Conservation (phyloP, 768 basidiomycete species). For the Boletus coccyginus region DNA sequence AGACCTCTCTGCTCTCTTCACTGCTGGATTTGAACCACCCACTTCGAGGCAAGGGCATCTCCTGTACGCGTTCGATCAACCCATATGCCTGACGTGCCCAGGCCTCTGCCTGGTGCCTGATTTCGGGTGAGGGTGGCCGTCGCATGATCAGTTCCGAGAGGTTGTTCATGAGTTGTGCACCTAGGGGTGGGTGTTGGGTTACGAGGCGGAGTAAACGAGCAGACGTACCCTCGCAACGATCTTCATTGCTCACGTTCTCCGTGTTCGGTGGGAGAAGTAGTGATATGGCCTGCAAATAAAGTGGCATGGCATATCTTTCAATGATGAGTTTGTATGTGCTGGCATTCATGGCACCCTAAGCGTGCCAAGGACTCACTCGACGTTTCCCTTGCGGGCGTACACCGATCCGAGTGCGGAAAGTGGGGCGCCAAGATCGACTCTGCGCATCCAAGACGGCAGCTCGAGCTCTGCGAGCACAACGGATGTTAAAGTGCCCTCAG, state of each 20-base stretch:
- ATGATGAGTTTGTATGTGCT: background rate
- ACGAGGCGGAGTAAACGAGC: background rate
- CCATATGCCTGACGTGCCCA: constrained; percentile 56
- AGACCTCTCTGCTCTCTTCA: constrained; percentile 36
- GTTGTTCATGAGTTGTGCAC: constrained; percentile 49
- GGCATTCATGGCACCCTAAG: background rate
- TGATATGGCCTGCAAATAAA: constrained; percentile 65
- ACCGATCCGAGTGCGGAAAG: constrained; percentile 64
- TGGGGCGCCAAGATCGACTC: constrained; percentile 62
- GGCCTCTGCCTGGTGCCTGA: constrained; percentile 48
- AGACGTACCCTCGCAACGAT: constrained; percentile 58
- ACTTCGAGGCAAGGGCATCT: constrained; percentile 11
- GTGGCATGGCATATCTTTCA: constrained; percentile 56
- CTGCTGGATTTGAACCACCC: constrained; percentile 19
- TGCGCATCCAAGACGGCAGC: constrained; percentile 58
- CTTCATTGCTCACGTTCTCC: constrained; percentile 37
- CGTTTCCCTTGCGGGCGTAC: constrained; percentile 53
- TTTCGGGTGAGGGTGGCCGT: constrained; percentile 34
- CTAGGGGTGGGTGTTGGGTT: constrained; percentile 19
- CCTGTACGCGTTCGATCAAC: constrained; percentile 29
- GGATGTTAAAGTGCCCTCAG: background rate
- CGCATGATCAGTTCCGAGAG: constrained; percentile 43
- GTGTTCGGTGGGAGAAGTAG: constrained; percentile 48
- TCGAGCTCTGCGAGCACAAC: constrained; percentile 49
- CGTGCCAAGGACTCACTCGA: constrained; percentile 32